These are phyloP conservation scores for Volvox carteri DNA, from an alignment of 163 green algal species.

Conservation along the genomic window DNA sequence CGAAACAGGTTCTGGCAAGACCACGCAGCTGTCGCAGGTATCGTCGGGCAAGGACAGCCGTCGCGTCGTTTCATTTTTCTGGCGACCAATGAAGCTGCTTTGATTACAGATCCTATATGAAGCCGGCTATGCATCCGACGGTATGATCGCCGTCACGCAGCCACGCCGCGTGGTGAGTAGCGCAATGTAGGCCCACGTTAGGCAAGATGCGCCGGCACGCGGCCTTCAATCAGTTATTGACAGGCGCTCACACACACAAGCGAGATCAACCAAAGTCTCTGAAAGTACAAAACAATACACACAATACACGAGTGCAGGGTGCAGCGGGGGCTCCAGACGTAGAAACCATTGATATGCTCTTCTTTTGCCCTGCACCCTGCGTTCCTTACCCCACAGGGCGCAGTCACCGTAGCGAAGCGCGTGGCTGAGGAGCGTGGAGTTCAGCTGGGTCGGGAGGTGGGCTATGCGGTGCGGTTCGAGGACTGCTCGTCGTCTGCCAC, in stretches of 20 bases:
- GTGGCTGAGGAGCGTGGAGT: conserved; percentile 85
- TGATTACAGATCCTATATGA: conserved; percentile 87
- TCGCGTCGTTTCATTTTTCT: not conserved
- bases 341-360: too few relatives aligned
- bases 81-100: not conserved
- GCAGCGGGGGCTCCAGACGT: too few relatives aligned
- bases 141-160: conserved; percentile 90
- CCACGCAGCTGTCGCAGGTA: conserved; percentile 86
- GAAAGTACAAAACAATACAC: too few relatives aligned
- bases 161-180: conserved; percentile 87
- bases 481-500: conserved; percentile 80
- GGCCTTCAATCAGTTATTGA: too few relatives aligned
- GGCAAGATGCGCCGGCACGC: too few relatives aligned
- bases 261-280: too few relatives aligned
- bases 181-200: too few relatives aligned
- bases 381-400: conserved; percentile 85
- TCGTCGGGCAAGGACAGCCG: not conserved
- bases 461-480: conserved; percentile 93
- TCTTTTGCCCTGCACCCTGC: too few relatives aligned
- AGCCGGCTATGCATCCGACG: conserved; percentile 73
- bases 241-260: too few relatives aligned
- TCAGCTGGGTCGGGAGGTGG: conserved; percentile 84
- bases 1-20: conserved; percentile 93
- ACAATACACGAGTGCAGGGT: too few relatives aligned
- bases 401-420: conserved; percentile 86